Percentiles rank a stretch among this genome's conserved stretches.
Evolutionary conservation across 306 rosid genomes (phyloP).

Genomic region (Hippophae gyantsensis): DNA sequence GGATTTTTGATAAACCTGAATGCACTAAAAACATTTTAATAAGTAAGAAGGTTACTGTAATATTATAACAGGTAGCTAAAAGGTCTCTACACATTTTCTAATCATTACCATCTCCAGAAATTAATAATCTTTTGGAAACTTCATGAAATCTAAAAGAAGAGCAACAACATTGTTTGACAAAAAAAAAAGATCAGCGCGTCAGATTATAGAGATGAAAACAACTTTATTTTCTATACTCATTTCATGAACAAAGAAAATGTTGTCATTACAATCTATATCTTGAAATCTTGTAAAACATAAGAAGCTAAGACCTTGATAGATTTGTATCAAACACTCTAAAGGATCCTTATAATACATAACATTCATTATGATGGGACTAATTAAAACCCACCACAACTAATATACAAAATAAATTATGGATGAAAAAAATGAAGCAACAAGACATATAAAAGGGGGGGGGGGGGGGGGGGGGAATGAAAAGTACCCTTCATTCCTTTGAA

Average conservation of each 20-base stretch:
- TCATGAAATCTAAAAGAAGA: not conserved
- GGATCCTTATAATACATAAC: constrained; percentile 16
- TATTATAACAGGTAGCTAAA: not conserved
- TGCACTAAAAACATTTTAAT: too few relatives aligned
- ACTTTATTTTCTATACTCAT: constrained; percentile 17
- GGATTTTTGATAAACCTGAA: too few relatives aligned
- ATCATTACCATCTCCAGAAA: not conserved
- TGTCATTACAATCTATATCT: constrained; percentile 22
- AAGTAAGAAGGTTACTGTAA: not conserved
- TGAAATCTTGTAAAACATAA: constrained; percentile 13
- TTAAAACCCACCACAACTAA: constrained; percentile 25
- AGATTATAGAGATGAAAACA: constrained; percentile 4
- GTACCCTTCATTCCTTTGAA: constrained; percentile 21
- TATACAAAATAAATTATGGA: constrained; percentile 28
- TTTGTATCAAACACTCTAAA: constrained; percentile 23
- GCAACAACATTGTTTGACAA: not conserved
- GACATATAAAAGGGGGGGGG: constrained; percentile 8
- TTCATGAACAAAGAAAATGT: constrained; percentile 15
- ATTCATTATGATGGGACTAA: constrained; percentile 24
- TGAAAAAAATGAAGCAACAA: constrained; percentile 16
- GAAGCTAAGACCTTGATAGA: constrained; percentile 21
- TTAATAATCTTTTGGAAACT: not conserved
- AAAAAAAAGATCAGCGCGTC: not conserved
- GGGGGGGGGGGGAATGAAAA: constrained; percentile 9
- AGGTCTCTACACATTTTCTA: not conserved